Evolutionary conservation across 306 rosid species (phyloP).

Genomic region (Medicago ruthenica): DNA sequence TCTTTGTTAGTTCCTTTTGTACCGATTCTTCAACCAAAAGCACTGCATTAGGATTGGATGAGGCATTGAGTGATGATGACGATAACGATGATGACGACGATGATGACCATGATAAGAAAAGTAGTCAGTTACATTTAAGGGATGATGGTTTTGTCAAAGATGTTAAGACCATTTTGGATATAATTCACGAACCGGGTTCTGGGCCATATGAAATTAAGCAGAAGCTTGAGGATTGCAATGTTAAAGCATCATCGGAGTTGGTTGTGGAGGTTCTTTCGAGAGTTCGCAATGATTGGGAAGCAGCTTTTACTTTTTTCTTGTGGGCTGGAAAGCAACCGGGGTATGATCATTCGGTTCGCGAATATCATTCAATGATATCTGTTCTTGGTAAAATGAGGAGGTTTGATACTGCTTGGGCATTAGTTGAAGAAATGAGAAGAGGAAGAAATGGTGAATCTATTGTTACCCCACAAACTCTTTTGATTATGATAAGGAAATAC

Average conservation of each 20-base stretch:
- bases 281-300: slow-evolving; percentile 83
- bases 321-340: slow-evolving; percentile 84
- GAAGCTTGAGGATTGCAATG: slow-evolving; percentile 64
- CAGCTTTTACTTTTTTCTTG: slow-evolving; percentile 80
- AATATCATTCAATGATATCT: slow-evolving; percentile 83
- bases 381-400: slow-evolving; percentile 86
- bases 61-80: slow-evolving; percentile 30
- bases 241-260: slow-evolving; percentile 62
- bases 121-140: slow-evolving; percentile 38
- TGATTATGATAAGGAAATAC: slow-evolving; percentile 81
- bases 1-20: slow-evolving; percentile 37
- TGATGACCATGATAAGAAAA: slow-evolving; percentile 33
- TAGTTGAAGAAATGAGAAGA: slow-evolving; percentile 78
- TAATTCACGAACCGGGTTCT: slow-evolving; percentile 49
- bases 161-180: slow-evolving; percentile 62
- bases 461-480: slow-evolving; percentile 74
- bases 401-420: slow-evolving; percentile 88
- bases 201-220: slow-evolving; percentile 47
- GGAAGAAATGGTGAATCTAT: slow-evolving; percentile 54
- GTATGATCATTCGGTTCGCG: slow-evolving; percentile 66
- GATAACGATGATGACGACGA: slow-evolving; percentile 12
- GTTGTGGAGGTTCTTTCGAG: slow-evolving; percentile 75
- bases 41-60: too few relatives aligned
- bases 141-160: slow-evolving; percentile 51
- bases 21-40: slow-evolving; percentile 45